Evolutionary conservation across 306 rosid species (phyloP), one percentile per base, ranked within the genome.

Genomic region (Pyrus pyrifolia): DNA sequence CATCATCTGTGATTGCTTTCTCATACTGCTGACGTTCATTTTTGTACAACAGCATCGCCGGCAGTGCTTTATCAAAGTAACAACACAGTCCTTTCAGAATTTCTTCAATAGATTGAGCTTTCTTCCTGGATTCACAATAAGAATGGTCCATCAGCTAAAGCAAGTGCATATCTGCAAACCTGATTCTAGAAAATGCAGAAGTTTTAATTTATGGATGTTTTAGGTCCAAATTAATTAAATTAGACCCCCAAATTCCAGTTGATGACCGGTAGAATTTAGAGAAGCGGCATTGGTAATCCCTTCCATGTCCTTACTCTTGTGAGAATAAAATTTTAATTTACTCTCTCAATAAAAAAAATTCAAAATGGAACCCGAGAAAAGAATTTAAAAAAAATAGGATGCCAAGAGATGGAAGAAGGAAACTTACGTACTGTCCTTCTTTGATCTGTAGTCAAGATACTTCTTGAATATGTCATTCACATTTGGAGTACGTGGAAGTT

Each of bases 51-150:
- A 95, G 96, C 81, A 86, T 86, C 40, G 55, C 88, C 21, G 93
- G 95, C 86, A 94, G 82, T 66, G 94, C 96, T 83, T 92, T 92
- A 80, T 94, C 91, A 72, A 94, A 94, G 90, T 92, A 92, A 83
- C 84, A 79, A 75, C 83, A 63, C 80, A 95, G 78, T 46, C 96
- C 94, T 68, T 87, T 89, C 90, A 89, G 73, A 60, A 92, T 76
- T 82, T 89, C 95, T 86, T 72, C 88, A 62, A 85, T 71, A 11
- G 90, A 87, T 80, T 83, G 88, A 73, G 82, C 78, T 64, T 81
- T 75, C 88, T 81, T 77, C 87, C 98, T 94, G 70, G 74, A 85
- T 74, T 51, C 78, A 78, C 70, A 53, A 18, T 45, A 19, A 74
- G n/a, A 29, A 66, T 44, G 46, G 29, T 61, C 45, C n/a, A 66